Conservation (phyloP, 2,329 filamentous ascomycete genomes). For the Alternaria hordeiaustralica region DNA sequence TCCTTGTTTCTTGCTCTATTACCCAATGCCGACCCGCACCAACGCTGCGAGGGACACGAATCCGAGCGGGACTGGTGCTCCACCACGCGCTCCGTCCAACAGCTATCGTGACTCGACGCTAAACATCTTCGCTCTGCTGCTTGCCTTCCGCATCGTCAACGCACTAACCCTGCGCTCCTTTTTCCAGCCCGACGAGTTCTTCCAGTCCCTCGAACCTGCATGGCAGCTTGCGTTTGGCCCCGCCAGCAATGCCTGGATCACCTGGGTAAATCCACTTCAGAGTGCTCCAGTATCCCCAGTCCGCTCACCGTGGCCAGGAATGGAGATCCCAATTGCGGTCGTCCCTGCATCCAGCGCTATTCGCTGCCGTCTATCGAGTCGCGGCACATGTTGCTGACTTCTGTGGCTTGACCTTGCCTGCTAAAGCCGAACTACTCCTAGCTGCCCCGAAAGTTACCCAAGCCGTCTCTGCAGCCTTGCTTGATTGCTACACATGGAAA, state of each 20-base stretch:
- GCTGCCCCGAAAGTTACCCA: slow-evolving; percentile 78
- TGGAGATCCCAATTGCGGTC: slow-evolving; percentile 88
- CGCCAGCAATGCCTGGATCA: slow-evolving; percentile 84
- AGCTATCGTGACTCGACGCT: slow-evolving; percentile 43
- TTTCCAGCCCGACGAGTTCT: slow-evolving; percentile 98
- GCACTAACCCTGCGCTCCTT: slow-evolving; percentile 82
- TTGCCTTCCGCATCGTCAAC: slow-evolving; percentile 80
- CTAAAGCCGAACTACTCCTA: slow-evolving; percentile 71
- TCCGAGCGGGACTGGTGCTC: slow-evolving; percentile 28
- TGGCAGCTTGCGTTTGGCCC: slow-evolving; percentile 86
- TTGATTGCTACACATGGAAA: slow-evolving; percentile 89
- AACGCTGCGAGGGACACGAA: slow-evolving; percentile 42
- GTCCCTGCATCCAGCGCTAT: slow-evolving; percentile 87
- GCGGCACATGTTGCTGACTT: slow-evolving; percentile 64
- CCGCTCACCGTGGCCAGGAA: slow-evolving; percentile 68
- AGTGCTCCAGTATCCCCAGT: slow-evolving; percentile 10
- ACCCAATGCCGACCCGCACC: slow-evolving; percentile 39
- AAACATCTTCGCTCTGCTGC: slow-evolving; percentile 44
- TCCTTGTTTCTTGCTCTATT: slow-evolving; percentile 27
- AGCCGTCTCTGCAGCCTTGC: slow-evolving; percentile 75
- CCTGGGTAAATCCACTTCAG: slow-evolving; percentile 72
- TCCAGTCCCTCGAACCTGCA: slow-evolving; percentile 92
- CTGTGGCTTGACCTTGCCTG: slow-evolving; percentile 61
- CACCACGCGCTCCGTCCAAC: slow-evolving; percentile 25
- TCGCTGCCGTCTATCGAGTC: slow-evolving; percentile 74